A percentile compares a stretch with the other conserved stretches of the same genome.
Conservation (phyloP, 2,329 filamentous ascomycete species). For the Microsporum audouinii region DNA sequence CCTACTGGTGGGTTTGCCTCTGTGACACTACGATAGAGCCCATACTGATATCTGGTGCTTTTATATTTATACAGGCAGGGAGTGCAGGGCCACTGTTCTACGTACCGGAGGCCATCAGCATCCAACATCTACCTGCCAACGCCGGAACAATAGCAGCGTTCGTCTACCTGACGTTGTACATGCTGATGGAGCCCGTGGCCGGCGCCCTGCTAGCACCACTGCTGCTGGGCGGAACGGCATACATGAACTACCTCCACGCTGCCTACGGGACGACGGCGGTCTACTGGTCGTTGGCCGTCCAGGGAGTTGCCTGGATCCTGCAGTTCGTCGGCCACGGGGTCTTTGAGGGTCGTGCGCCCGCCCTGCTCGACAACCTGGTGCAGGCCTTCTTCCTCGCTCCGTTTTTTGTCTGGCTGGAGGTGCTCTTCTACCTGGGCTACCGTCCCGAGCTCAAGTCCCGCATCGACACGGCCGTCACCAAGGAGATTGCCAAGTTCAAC, state of each 20-base stretch:
- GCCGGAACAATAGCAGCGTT: conserved; percentile 46
- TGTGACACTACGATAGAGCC: neutral
- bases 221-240: conserved; percentile 62
- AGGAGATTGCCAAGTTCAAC: conserved; percentile 66
- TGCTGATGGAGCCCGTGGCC: conserved; percentile 88
- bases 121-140: conserved; percentile 50
- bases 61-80: conserved; percentile 36
- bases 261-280: conserved; percentile 50
- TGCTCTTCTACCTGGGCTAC: conserved; percentile 84
- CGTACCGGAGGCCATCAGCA: conserved; percentile 42
- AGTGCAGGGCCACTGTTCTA: conserved; percentile 44
- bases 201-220: conserved; percentile 65
- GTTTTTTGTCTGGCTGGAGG: conserved; percentile 93
- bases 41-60: neutral
- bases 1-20: conserved; percentile 39
- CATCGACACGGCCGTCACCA: conserved; percentile 62
- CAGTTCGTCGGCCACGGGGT: conserved; percentile 88
- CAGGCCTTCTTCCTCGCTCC: conserved; percentile 89
- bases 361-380: conserved; percentile 77
- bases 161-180: conserved; percentile 66
- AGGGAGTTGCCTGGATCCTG: conserved; percentile 67
- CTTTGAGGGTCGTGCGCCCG: conserved; percentile 80
- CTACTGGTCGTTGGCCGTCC: conserved; percentile 55
- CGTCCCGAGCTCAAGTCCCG: conserved; percentile 73
- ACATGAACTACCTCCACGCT: conserved; percentile 60